Conservation (phyloP, 2,329 filamentous ascomycete species). For the Paraphoma chrysanthemicola region DNA sequence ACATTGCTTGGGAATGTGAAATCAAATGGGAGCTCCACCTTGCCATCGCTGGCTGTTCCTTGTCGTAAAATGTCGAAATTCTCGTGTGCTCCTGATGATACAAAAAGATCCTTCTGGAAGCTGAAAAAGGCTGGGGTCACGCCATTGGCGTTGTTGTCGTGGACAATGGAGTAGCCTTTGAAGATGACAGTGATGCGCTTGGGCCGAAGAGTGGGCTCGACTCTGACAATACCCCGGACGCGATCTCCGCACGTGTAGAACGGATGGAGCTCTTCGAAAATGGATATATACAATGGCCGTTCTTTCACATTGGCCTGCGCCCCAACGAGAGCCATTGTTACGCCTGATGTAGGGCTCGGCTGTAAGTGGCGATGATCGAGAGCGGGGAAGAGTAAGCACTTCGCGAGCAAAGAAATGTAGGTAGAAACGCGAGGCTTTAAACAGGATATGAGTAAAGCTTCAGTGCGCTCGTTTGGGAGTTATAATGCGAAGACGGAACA, state of each 20-base stretch:
- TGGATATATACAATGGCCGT: slow-evolving; percentile 23
- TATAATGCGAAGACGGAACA: not conserved
- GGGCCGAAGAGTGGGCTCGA: slow-evolving; percentile 26
- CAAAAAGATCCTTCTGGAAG: slow-evolving; percentile 24
- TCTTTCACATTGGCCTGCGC: slow-evolving; percentile 17
- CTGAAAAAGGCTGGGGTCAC: slow-evolving; percentile 26
- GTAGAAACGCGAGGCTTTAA: not conserved
- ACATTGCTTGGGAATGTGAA: slow-evolving; percentile 31
- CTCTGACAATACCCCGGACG: slow-evolving; percentile 26
- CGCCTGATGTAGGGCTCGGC: not conserved
- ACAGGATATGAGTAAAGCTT: no score
- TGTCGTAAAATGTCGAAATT: slow-evolving; percentile 30
- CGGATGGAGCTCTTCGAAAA: slow-evolving; percentile 12
- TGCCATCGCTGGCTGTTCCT: slow-evolving; percentile 24
- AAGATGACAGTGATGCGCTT: slow-evolving; percentile 23
- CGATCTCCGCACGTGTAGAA: slow-evolving; percentile 29
- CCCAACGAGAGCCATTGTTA: slow-evolving; percentile 11
- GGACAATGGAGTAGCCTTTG: slow-evolving; percentile 17
- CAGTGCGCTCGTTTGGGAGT: not conserved
- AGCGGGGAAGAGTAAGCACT: not conserved
- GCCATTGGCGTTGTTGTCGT: slow-evolving; percentile 14
- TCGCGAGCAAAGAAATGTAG: not conserved
- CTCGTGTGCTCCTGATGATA: slow-evolving; percentile 18
- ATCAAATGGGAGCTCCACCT: slow-evolving; percentile 34
- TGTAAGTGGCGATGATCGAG: not conserved